Conservation (phyloP, 441 rosid genomes). For the Jatropha multifida region DNA sequence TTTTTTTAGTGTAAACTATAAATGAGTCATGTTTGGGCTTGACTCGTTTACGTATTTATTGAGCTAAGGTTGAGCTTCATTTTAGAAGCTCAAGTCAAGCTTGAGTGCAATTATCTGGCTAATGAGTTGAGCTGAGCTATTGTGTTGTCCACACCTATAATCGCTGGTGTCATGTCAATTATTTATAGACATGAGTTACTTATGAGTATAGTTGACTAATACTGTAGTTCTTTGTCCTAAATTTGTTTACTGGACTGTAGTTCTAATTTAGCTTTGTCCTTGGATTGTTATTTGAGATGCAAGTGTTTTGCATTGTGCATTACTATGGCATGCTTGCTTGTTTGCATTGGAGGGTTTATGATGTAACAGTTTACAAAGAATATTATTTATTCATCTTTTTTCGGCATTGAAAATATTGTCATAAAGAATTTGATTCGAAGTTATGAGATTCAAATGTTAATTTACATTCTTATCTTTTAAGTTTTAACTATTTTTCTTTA, state of each 20-base stretch:
- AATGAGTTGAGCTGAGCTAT: too few relatives aligned
- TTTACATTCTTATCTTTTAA: neutral
- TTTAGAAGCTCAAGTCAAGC: too few relatives aligned
- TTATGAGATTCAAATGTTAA: neutral
- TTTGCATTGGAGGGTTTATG: neutral
- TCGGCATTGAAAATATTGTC: neutral
- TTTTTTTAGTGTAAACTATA: too few relatives aligned
- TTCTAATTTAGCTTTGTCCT: neutral
- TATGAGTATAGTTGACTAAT: neutral
- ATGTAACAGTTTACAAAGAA: neutral
- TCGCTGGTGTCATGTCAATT: too few relatives aligned
- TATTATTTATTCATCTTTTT: neutral
- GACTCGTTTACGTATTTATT: too few relatives aligned
- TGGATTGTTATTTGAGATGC: neutral
- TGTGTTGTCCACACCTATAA: too few relatives aligned
- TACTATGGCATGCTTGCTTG: neutral
- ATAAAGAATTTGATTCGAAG: neutral
- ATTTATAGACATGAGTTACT: neutral
- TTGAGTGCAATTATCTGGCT: too few relatives aligned
- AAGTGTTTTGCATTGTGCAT: neutral
- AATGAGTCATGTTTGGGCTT: too few relatives aligned
- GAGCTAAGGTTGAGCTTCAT: too few relatives aligned
- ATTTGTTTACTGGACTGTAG: neutral
- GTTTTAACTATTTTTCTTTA: neutral
- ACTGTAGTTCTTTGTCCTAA: neutral